Evolutionary conservation across 306 rosid genomes (phyloP), one percentile per base, ranked within the genome.

Genomic region (Sophora flavescens): DNA sequence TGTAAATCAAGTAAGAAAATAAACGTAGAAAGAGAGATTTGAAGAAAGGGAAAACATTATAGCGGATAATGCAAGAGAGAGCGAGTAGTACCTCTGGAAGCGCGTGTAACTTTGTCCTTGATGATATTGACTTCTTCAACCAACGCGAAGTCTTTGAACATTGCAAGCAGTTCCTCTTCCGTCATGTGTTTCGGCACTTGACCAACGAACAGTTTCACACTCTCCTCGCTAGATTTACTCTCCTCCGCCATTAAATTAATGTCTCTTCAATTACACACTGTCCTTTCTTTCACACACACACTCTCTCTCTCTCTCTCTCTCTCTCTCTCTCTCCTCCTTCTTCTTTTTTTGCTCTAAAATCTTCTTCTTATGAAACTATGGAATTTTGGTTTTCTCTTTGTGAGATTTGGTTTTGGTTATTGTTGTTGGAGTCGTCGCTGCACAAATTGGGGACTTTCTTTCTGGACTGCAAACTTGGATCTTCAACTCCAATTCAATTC

Each of bases 41-140:
- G n/a, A n/a, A n/a, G n/a, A n/a, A n/a, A n/a, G n/a, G n/a, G n/a
- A n/a, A n/a, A n/a, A n/a, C n/a, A n/a, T n/a, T n/a, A n/a, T n/a
- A n/a, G n/a, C n/a, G n/a, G n/a, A n/a, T n/a, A n/a, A n/a, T n/a
- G n/a, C n/a, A n/a, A n/a, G n/a, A n/a, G n/a, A n/a, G n/a, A n/a
- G n/a, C n/a, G n/a, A n/a, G n/a, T n/a, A n/a, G n/a, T n/a, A n/a
- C n/a, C n/a, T 92, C 99, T 82, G 2, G 99, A 96, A 70, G 93
- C 89, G 65, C 96, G 96, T 38, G 97, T 96, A 22, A 85, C 77
- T 81, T 91, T 96, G 89, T 96, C 99, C 81, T 90, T 96, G 93
- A 96, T 96, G 88, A 96, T 83, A 91, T 92, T 96, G 97, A 96
- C 97, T 80, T 96, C 93, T 78, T 96, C 98, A 18, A 96, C 97